Conservation (phyloP, 306 rosid genomes). For the Dalbergia cultrata region DNA sequence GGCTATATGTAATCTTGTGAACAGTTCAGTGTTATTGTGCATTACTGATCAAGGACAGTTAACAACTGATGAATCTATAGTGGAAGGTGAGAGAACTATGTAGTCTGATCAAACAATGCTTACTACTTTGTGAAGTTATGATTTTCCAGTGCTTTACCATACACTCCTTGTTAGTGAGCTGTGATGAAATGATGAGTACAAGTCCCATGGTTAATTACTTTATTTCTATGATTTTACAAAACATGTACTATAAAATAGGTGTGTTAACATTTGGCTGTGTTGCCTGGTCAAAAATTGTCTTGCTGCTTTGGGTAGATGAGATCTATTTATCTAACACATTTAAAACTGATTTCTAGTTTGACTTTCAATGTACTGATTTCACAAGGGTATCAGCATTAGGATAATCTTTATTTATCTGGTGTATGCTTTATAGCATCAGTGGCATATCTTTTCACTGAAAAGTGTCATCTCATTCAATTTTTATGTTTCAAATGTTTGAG, state of each 20-base stretch:
- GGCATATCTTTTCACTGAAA: slow-evolving; percentile 32
- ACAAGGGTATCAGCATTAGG: slow-evolving; percentile 36
- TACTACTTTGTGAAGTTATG: slow-evolving; percentile 32
- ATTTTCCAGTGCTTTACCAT: slow-evolving; percentile 43
- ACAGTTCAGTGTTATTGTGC: slow-evolving; percentile 76
- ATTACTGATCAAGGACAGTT: slow-evolving; percentile 70
- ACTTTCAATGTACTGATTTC: slow-evolving; percentile 41
- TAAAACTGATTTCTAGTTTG: slow-evolving; percentile 27
- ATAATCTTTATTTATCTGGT: slow-evolving; percentile 21
- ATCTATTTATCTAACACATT: slow-evolving; percentile 29
- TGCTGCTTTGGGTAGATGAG: slow-evolving; percentile 8
- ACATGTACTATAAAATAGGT: slow-evolving; percentile 17
- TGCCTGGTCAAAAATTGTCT: slow-evolving; percentile 14
- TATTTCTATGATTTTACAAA: slow-evolving; percentile 9
- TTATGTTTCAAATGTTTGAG: slow-evolving; percentile 11
- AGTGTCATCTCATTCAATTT: slow-evolving; percentile 25
- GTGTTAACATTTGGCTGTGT: slow-evolving; percentile 35
- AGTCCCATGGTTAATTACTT: slow-evolving; percentile 27
- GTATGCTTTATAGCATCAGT: slow-evolving; percentile 14
- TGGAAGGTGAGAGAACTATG: slow-evolving; percentile 64
- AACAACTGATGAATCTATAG: slow-evolving; percentile 58
- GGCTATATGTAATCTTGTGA: slow-evolving; percentile 86
- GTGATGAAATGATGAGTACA: slow-evolving; percentile 22
- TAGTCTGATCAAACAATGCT: slow-evolving; percentile 35
- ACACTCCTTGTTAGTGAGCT: slow-evolving; percentile 25